A percentile compares a stretch with the other conserved stretches of the same genome.
Evolutionary conservation across 78 protist genomes (phyloP).

Genomic region (Salpingoeca rosetta): DNA sequence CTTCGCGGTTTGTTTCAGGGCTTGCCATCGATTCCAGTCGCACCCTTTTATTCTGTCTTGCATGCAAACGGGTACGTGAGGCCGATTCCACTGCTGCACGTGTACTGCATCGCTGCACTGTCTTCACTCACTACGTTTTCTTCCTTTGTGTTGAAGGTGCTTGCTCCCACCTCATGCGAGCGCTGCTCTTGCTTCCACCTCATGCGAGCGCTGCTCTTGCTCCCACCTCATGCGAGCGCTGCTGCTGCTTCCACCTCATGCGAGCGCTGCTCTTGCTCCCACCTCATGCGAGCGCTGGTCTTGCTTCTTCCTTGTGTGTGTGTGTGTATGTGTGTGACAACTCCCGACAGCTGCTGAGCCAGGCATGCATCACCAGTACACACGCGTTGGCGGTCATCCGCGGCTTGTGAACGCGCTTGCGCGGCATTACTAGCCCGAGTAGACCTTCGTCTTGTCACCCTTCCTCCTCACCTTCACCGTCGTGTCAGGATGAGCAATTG

Average conservation of each 20-base stretch:
- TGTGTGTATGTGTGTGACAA: not conserved
- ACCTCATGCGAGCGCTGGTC: no score
- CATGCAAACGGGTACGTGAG: not conserved
- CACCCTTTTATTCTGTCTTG: not conserved
- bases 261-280: no score
- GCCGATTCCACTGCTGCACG: not conserved
- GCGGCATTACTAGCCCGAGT: not conserved
- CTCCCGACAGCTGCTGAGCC: not conserved
- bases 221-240: no score
- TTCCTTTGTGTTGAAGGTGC: no score
- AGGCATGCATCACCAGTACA: conserved; percentile 44
- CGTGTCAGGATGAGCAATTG: not conserved
- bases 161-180: no score
- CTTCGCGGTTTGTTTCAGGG: no score
- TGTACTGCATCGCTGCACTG: not conserved
- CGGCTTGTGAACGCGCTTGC: conserved; percentile 44
- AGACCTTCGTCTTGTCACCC: no score
- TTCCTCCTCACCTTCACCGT: no score
- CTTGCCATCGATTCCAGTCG: conserved; percentile 12
- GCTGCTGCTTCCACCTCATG: no score
- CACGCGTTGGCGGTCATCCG: conserved; percentile 46
- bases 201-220: no score
- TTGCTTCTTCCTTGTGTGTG: no score
- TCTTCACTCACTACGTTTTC: not conserved
- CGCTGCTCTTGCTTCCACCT: no score